phyloP scores from a whole-genome alignment of 164 flowering plant species.

The Saururus chinensis region DNA sequence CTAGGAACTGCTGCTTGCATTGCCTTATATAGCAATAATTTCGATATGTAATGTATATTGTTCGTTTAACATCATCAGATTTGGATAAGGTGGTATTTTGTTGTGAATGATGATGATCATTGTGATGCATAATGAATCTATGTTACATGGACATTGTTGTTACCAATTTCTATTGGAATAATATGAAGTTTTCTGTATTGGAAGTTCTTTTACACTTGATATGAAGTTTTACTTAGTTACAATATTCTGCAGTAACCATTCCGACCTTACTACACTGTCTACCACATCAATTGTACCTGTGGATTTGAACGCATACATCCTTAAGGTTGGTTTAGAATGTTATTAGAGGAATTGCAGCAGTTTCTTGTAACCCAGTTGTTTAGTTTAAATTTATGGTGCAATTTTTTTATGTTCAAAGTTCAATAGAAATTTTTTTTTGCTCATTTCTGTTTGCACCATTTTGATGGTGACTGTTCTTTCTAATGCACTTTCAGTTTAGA shows the following conservation, averaged over 20 bases:
- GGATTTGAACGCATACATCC: conserved; percentile 50
- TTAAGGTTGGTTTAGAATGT: not conserved
- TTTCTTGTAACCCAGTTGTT: not conserved
- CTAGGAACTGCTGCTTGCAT: too few relatives aligned
- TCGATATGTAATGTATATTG: too few relatives aligned
- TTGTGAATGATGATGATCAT: too few relatives aligned
- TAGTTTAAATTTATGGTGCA: too few relatives aligned
- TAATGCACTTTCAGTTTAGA: not conserved
- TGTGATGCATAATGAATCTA: too few relatives aligned
- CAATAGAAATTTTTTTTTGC: not conserved
- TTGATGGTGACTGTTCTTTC: not conserved
- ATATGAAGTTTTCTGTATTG: too few relatives aligned
- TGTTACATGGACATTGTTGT: too few relatives aligned
- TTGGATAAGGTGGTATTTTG: too few relatives aligned
- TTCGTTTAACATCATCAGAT: too few relatives aligned
- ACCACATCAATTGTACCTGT: conserved; percentile 84
- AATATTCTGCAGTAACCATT: conserved; percentile 38
- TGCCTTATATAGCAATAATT: too few relatives aligned
- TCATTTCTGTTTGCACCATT: not conserved
- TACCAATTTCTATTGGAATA: too few relatives aligned
- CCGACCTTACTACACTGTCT: conserved; percentile 66
- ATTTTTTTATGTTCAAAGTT: not conserved
- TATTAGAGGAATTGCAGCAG: not conserved
- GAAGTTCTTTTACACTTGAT: not conserved
- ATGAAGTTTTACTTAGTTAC: not conserved